Evolutionary conservation across 495 filamentous ascomycete species (phyloP).

Genomic region (Aspergillus egyptiacus): DNA sequence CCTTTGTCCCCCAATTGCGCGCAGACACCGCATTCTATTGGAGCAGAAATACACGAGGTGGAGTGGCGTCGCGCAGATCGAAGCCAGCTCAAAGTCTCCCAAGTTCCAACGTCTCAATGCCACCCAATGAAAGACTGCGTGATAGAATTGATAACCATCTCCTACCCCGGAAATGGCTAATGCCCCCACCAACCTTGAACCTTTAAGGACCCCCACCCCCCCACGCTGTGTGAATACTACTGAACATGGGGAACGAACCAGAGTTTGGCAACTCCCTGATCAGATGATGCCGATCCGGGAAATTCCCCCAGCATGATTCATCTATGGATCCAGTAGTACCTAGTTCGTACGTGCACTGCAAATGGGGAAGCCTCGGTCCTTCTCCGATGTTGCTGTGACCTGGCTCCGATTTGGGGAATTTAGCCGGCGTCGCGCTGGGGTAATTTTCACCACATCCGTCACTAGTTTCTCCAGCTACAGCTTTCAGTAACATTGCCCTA

Average conservation of each 20-base stretch:
- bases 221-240: no score
- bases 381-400: neutral
- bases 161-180: neutral
- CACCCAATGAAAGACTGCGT: neutral
- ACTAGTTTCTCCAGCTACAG: no score
- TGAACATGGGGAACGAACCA: neutral
- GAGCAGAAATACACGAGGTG: conserved; percentile 1
- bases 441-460: neutral
- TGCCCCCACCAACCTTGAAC: no score
- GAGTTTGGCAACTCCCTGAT: neutral
- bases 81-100: no score
- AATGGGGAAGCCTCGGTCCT: no score
- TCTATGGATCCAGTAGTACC: no score
- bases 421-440: neutral
- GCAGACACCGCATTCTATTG: no score
- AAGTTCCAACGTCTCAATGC: neutral
- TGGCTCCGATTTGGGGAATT: conserved; percentile 6
- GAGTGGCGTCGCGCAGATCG: neutral
- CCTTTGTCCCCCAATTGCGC: neutral
- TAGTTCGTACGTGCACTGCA: no score
- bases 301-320: neutral
- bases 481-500: no score
- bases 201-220: no score
- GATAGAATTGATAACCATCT: neutral
- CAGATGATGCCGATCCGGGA: neutral